phyloP scores from a whole-genome alignment of 495 filamentous ascomycete genomes.

The Xylaria bambusicola region DNA sequence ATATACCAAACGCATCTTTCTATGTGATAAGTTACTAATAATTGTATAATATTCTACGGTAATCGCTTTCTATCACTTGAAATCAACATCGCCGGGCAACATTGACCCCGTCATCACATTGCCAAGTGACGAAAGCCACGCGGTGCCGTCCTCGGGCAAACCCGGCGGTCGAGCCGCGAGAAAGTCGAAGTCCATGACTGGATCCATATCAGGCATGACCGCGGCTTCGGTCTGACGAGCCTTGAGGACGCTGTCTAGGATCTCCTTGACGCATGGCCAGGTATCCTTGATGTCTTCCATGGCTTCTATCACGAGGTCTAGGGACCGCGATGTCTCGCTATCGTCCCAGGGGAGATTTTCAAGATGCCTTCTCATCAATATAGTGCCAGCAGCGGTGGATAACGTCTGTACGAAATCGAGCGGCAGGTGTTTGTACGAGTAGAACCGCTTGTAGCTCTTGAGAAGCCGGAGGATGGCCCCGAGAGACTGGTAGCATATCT shows the following conservation, averaged over 20 bases:
- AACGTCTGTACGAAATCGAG: conserved; percentile 38
- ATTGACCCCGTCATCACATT: conserved; percentile 13
- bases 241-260: conserved; percentile 14
- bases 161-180: conserved; percentile 2
- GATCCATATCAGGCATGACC: conserved; percentile 34
- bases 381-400: conserved; percentile 33
- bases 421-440: conserved; percentile 32
- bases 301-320: conserved; percentile 31
- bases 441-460: conserved; percentile 28
- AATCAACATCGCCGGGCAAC: background rate
- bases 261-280: conserved; percentile 30
- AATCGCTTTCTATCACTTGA: background rate
- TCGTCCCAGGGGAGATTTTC: conserved; percentile 27
- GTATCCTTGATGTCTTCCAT: conserved; percentile 32
- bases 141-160: background rate
- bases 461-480: conserved; percentile 33
- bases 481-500: conserved; percentile 37
- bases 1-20: too few relatives aligned
- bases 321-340: conserved; percentile 21
- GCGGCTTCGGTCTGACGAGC: conserved; percentile 16
- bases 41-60: too few relatives aligned
- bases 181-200: conserved; percentile 26
- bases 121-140: conserved; percentile 7
- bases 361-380: conserved; percentile 35
- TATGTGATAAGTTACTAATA: too few relatives aligned